These are phyloP conservation scores for Salinomyces thailandicus DNA, from an alignment of 2,329 filamentous ascomycete species.

Conservation along the genomic window DNA sequence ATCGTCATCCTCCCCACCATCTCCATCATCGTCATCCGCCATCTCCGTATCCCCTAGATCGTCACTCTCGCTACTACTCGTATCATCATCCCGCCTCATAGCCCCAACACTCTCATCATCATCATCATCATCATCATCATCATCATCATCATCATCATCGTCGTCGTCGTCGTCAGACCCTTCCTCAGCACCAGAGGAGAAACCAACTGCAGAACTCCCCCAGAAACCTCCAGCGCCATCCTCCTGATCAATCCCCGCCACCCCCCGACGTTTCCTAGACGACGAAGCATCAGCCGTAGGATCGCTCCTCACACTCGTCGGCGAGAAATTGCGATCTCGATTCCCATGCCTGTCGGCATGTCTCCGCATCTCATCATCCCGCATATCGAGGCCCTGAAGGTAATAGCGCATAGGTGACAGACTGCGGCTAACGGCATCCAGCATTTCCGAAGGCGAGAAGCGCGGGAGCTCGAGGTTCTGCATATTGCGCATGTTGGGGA, in stretches of 20 bases:
- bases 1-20: slow-evolving; percentile 9
- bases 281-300: slow-evolving; percentile 5
- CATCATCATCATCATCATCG: slow-evolving; percentile 4
- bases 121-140: slow-evolving; percentile 7
- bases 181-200: slow-evolving; percentile 3
- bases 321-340: slow-evolving; percentile 2
- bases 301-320: slow-evolving; percentile 11
- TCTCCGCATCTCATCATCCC: slow-evolving; percentile 9
- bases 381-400: slow-evolving; percentile 24
- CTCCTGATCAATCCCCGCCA: background rate
- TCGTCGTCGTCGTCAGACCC: slow-evolving; percentile 8
- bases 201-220: background rate
- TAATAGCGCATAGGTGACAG: slow-evolving; percentile 38
- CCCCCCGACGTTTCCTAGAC: slow-evolving; percentile 1
- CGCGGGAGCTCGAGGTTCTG: slow-evolving; percentile 27
- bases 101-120: slow-evolving; percentile 7
- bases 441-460: slow-evolving; percentile 36
- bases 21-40: slow-evolving; percentile 9
- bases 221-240: slow-evolving; percentile 2
- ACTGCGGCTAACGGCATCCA: slow-evolving; percentile 36
- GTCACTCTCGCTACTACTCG: slow-evolving; percentile 5
- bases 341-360: background rate
- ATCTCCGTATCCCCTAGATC: slow-evolving; percentile 10
- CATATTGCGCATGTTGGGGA: slow-evolving; percentile 19
- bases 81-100: slow-evolving; percentile 2